Base-by-base conservation (phyloP, 2,329 filamentous ascomycete genomes). In the Emmonsiellopsis sp. region DNA sequence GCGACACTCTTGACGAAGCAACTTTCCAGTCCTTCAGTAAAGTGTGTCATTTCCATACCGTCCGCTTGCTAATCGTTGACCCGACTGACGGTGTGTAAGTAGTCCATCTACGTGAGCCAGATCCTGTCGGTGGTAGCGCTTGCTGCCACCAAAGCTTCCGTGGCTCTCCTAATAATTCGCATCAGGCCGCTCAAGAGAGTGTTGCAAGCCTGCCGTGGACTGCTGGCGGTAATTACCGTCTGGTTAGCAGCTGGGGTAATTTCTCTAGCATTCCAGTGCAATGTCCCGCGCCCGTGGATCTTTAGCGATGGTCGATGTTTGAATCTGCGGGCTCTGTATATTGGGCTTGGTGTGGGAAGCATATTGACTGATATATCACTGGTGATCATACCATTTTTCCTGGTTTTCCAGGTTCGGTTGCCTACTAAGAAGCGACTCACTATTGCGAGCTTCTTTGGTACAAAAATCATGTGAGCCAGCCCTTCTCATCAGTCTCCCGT, bases 41-140 rank as follows among this genome's bases (percentile, higher is more conserved):
- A 56, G 61, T 62, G 51, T 34, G 45, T 14, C 36, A 11, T 14
- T 14, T 13, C 27, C 27, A 9, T 14, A 6, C 31, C 53, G 13
- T 46, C 2, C 6, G 10, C 32, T 51, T 13, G 2, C 10, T 11
- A 32, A 49, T 27, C 51, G 13, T 52, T 53, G 56, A 42, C 56
- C 49, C 1, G 31, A 27, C 34, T 34, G 34, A n/a, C 5, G 7
- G 13, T 6, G 11, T 33, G 33, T 42, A 13, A 48, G n/a, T 53
- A 64, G 61, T 51, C 49, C 42, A 53, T 58, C 9, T 63, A 60
- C 48, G 53, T 60, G 11, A 54, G 61, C 49, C 60, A 63, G 45
- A 60, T 63, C 40, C 57, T 64, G 4, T 51, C 56, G 6, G 45
- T 61, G 33, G 11, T 54, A 6, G 52, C 56, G 5, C 13, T 60